Percentiles rank a stretch among this genome's conserved stretches.
phyloP scores from a whole-genome alignment of 768 basidiomycete genomes.

The Termitomyces titanicus region DNA sequence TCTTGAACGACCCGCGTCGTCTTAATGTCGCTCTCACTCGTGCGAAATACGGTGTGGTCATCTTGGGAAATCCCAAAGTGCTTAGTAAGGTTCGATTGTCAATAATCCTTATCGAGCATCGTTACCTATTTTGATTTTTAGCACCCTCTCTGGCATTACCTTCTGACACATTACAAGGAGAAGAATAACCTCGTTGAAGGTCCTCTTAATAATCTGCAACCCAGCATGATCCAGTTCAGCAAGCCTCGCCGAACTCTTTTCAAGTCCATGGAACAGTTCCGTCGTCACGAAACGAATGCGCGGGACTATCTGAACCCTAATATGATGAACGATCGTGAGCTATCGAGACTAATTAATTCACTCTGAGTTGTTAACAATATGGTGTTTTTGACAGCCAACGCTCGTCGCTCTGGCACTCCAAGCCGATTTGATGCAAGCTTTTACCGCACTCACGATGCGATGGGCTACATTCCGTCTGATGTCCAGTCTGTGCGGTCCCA shows the following conservation, averaged over 20 bases:
- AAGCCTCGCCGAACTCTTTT: slow-evolving; percentile 87
- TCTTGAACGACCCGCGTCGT: slow-evolving; percentile 95
- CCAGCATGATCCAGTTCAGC: slow-evolving; percentile 99
- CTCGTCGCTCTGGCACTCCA: slow-evolving; percentile 80
- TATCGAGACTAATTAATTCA: slow-evolving; percentile 1
- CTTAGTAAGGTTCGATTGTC: slow-evolving; percentile 83
- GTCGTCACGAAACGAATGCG: slow-evolving; percentile 88
- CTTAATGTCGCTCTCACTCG: slow-evolving; percentile 96
- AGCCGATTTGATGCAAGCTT: slow-evolving; percentile 95
- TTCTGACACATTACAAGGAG: slow-evolving; percentile 98
- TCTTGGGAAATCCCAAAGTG: slow-evolving; percentile 99
- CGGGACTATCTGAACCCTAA: slow-evolving; percentile 60
- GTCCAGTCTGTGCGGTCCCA: slow-evolving; percentile 95
- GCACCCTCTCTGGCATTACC: slow-evolving; percentile 98
- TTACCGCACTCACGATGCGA: slow-evolving; percentile 91
- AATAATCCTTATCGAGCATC: neutral
- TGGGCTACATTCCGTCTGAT: slow-evolving; percentile 93
- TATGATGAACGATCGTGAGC: slow-evolving; percentile 50
- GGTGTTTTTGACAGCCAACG: slow-evolving; percentile 28
- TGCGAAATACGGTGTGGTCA: slow-evolving; percentile 97
- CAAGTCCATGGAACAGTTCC: slow-evolving; percentile 92
- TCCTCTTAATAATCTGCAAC: slow-evolving; percentile 91
- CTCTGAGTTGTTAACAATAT: slow-evolving; percentile 4
- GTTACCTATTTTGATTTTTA: slow-evolving; percentile 29
- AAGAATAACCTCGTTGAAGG: slow-evolving; percentile 92